These are phyloP conservation scores for Cyberlindnera saturnus DNA, from an alignment of 805 yeast genomes.

Conservation along the genomic window DNA sequence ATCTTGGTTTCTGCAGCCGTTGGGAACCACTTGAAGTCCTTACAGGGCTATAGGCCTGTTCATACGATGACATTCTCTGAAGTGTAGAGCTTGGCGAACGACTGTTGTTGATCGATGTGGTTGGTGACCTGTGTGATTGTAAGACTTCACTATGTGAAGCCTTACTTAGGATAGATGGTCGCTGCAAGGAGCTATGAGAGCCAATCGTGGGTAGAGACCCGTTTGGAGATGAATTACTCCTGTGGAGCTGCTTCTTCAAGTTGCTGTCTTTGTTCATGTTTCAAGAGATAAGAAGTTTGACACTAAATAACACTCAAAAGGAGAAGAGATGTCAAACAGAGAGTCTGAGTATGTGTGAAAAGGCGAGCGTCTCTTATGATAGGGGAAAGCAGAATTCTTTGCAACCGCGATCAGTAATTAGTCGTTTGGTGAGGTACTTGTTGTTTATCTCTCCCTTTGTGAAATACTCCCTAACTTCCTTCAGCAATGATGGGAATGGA, in stretches of 20 bases:
- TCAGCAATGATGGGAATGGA: no score
- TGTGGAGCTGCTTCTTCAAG: constrained; percentile 12
- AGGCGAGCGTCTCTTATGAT: no score
- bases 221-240: constrained; percentile 15
- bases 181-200: constrained; percentile 5
- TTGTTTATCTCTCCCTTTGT: no score
- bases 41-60: constrained; percentile 18
- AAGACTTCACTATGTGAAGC: constrained; percentile 6
- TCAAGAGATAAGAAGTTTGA: background rate
- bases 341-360: no score
- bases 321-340: no score
- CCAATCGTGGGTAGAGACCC: background rate
- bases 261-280: constrained; percentile 5
- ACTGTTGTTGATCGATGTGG: constrained; percentile 7
- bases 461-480: no score
- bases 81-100: constrained; percentile 15
- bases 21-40: constrained; percentile 21
- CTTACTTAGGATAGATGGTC: constrained; percentile 1
- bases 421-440: no score
- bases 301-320: no score
- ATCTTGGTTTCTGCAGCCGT: constrained; percentile 15
- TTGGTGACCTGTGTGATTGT: constrained; percentile 18
- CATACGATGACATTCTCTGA: constrained; percentile 18
- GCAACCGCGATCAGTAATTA: no score
- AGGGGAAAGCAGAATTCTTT: no score